Percentiles rank a stretch among this genome's conserved stretches.
These are phyloP conservation scores for Anethum foeniculum DNA, from an alignment of 140 eudicot species.

Conservation along the genomic window DNA sequence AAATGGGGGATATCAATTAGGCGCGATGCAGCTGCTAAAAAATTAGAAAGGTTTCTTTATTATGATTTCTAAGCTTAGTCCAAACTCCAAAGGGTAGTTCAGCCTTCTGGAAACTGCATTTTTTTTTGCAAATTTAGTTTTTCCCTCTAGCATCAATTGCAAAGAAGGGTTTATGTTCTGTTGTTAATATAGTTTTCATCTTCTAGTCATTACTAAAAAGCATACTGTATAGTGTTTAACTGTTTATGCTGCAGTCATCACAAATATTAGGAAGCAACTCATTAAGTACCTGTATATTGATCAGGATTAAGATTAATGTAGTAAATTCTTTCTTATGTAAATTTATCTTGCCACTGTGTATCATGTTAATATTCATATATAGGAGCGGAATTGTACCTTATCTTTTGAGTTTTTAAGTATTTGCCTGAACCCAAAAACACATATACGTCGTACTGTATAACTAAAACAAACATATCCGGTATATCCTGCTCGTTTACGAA, in stretches of 20 bases:
- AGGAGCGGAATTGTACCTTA: no score
- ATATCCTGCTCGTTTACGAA: no score
- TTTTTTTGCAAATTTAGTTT: not conserved
- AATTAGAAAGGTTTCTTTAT: not conserved
- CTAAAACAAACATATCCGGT: no score
- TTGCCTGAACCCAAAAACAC: no score
- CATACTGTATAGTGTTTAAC: not conserved
- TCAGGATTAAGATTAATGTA: not conserved
- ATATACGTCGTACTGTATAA: no score
- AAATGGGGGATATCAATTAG: conserved; percentile 47
- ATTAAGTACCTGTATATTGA: not conserved
- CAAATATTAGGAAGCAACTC: not conserved
- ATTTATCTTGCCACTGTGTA: no score
- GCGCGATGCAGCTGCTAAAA: conserved; percentile 19
- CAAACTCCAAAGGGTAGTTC: not conserved
- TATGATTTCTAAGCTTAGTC: conserved; percentile 2
- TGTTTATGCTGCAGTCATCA: not conserved
- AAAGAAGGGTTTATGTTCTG: not conserved
- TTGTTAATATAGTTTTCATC: not conserved
- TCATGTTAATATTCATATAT: no score
- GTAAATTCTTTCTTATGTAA: not conserved
- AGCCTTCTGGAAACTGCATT: not conserved
- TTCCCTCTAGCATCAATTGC: conserved; percentile 11
- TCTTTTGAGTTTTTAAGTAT: no score
- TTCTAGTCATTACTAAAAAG: not conserved